Evolutionary conservation across 2,329 filamentous ascomycete species (phyloP).

Genomic region (Epicoccum sorghinum): DNA sequence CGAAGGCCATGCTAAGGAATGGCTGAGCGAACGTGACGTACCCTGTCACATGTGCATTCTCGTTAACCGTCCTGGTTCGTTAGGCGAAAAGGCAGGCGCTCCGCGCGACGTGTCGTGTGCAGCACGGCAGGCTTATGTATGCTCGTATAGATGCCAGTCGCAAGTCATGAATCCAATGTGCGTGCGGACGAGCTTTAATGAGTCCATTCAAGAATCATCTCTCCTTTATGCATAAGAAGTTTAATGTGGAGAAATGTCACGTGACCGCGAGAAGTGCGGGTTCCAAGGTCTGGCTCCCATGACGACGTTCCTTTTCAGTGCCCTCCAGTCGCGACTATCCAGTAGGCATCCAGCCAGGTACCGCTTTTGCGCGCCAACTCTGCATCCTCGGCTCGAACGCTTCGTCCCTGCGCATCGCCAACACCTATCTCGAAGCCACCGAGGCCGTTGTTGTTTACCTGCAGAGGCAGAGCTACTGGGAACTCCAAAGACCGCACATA

Average conservation of each 20-base stretch:
- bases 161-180: not conserved
- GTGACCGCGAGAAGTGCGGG: slow-evolving; percentile 3
- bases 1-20: slow-evolving; percentile 1
- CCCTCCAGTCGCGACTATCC: slow-evolving; percentile 1
- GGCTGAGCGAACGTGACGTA: slow-evolving; percentile 14
- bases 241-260: slow-evolving; percentile 10
- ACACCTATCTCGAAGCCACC: slow-evolving; percentile 12
- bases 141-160: not conserved
- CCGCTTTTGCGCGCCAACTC: slow-evolving; percentile 8
- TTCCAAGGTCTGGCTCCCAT: not conserved
- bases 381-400: slow-evolving; percentile 10
- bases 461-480: slow-evolving; percentile 18
- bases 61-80: no score
- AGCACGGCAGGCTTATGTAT: not conserved
- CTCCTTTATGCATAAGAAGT: slow-evolving; percentile 33
- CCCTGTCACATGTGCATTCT: no score
- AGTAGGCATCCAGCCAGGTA: slow-evolving; percentile 18
- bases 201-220: not conserved
- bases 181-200: no score
- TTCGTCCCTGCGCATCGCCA: slow-evolving; percentile 14
- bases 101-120: not conserved
- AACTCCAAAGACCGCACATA: slow-evolving; percentile 21
- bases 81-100: no score
- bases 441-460: slow-evolving; percentile 33
- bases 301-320: no score